phyloP scores from a whole-genome alignment of 1,284 basidiomycete genomes.

The Filobasidium uniguttulatum region DNA sequence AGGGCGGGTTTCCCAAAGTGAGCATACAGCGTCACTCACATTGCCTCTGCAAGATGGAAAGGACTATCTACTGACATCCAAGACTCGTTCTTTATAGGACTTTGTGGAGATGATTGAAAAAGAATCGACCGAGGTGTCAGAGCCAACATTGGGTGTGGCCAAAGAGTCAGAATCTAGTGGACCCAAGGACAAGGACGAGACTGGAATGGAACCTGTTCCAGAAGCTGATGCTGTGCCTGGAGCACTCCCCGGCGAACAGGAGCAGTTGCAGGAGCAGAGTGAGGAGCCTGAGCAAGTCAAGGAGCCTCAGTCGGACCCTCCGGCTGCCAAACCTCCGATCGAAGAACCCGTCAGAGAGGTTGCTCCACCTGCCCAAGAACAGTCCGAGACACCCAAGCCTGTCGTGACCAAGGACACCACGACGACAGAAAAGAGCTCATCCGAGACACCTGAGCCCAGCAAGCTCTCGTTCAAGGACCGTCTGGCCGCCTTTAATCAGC shows the following conservation, averaged over 20 bases:
- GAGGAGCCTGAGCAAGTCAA: not conserved
- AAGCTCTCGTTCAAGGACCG: slow-evolving; percentile 35
- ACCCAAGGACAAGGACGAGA: too few species aligned
- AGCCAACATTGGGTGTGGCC: too few species aligned
- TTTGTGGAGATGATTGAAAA: not conserved
- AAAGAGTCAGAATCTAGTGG: too few species aligned
- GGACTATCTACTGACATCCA: not conserved
- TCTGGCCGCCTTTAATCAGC: slow-evolving; percentile 35
- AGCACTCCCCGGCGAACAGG: slow-evolving; percentile 1
- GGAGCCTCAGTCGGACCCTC: not conserved
- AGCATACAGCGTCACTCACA: slow-evolving; percentile 1
- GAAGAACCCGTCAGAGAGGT: not conserved
- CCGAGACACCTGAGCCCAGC: slow-evolving; percentile 19
- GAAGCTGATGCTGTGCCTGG: slow-evolving; percentile 6
- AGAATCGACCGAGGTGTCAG: not conserved
- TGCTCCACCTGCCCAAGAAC: not conserved
- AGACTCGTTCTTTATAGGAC: not conserved
- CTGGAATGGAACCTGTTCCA: not conserved
- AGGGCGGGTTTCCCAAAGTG: slow-evolving; percentile 36
- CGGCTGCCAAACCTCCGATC: slow-evolving; percentile 5
- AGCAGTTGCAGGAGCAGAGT: too few species aligned
- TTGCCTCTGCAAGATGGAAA: not conserved
- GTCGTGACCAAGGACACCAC: slow-evolving; percentile 19
- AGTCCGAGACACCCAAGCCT: slow-evolving; percentile 30
- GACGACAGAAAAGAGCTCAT: slow-evolving; percentile 5